Evolutionary conservation across 2,329 filamentous ascomycete species (phyloP), one percentile per base, ranked within the genome.

Genomic region (Aulographum hederae): DNA sequence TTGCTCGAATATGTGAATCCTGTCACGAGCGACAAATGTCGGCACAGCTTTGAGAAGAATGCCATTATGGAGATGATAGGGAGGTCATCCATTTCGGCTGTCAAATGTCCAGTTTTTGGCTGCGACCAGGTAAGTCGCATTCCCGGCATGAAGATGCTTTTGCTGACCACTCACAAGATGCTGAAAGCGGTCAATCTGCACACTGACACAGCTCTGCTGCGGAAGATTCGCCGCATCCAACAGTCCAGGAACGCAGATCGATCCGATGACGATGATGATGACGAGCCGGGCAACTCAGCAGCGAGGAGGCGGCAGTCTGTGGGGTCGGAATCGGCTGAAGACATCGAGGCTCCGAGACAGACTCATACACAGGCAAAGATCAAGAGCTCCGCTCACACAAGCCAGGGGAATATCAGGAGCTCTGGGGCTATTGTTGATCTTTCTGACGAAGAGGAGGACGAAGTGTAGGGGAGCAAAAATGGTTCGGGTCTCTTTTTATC

Each of bases 11-110:
- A 81, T 56, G 55, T 58, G 26, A 64, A 80, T 32, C 78, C 78
- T 0, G 71, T 69, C 43, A 78, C 67, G 34, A 78, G 69, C 42
- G 55, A 47, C 11, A 67, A 68, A 39, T 85, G 78, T 56, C 71
- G 67, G 34, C 78, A 85, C 48, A 73, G 67, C 0, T 85, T 80
- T 46, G 75, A 85, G 45, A 74, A 69, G 48, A 44, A 48, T 2
- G 68, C 69, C 1, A 73, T 85, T 25, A 35, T 67, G 16, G 63
- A 69, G 27, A 73, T 59, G 47, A 61, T 61, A 23, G 33, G 47
- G 3, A 32, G 34, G 16, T 17, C 5, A 49, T 46, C 15, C 26
- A 35, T 43, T 28, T 42, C 38, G 28, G 48, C 48, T 31, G 57
- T 67, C 1, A 57, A 65, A 32, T 84, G 78, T 46, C 77, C 77